Percentiles rank a stretch among this genome's conserved stretches.
These are phyloP conservation scores for Clathrospora elynae DNA, from an alignment of 2,329 filamentous ascomycete genomes.

Conservation along the genomic window DNA sequence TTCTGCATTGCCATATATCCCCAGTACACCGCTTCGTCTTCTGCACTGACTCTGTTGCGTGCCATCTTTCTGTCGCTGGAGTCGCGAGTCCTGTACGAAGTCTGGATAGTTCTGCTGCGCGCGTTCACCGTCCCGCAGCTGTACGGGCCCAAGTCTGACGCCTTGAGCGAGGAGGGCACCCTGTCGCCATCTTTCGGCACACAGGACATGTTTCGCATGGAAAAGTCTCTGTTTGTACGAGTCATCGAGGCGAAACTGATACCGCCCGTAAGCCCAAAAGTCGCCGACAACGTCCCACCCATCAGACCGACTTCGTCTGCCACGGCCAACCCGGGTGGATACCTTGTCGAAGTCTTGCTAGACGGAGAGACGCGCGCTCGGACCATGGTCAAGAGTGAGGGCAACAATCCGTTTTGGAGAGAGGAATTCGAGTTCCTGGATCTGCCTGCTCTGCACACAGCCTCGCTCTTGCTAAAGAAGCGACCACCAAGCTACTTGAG, in stretches of 20 bases:
- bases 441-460: conserved; percentile 70
- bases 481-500: conserved; percentile 51
- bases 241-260: conserved; percentile 66
- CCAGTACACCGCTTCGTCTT: conserved; percentile 79
- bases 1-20: conserved; percentile 96
- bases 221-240: conserved; percentile 63
- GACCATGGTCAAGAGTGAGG: conserved; percentile 72
- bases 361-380: conserved; percentile 79
- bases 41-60: conserved; percentile 75
- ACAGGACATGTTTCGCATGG: conserved; percentile 69
- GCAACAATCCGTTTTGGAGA: conserved; percentile 78
- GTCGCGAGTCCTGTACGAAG: conserved; percentile 87
- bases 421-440: conserved; percentile 80
- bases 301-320: conserved; percentile 42
- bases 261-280: conserved; percentile 47
- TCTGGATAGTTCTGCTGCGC: conserved; percentile 91
- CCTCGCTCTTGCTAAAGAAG: conserved; percentile 74
- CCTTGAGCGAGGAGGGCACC: conserved; percentile 48
- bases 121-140: conserved; percentile 92
- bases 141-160: conserved; percentile 68
- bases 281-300: conserved; percentile 34
- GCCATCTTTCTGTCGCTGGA: conserved; percentile 90
- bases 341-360: conserved; percentile 77
- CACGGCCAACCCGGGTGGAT: conserved; percentile 61
- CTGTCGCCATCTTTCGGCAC: conserved; percentile 49